phyloP scores from a whole-genome alignment of 1,284 basidiomycete genomes.

The Pisolithus thermaeus region DNA sequence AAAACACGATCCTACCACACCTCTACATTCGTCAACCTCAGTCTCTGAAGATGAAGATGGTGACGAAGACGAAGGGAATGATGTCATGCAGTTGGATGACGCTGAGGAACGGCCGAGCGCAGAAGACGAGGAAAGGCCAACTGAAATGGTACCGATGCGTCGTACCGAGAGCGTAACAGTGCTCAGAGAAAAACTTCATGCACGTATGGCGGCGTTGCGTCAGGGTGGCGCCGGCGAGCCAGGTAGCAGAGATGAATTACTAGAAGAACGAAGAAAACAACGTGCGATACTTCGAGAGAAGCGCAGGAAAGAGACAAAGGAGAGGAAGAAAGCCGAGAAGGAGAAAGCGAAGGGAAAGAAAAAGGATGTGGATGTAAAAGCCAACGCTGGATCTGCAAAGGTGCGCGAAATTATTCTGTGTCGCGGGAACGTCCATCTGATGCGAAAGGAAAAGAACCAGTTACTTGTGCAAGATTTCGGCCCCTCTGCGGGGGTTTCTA shows the following conservation, averaged over 20 bases:
- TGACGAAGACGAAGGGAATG: constrained; percentile 32
- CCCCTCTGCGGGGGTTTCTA: constrained; percentile 25
- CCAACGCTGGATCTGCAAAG: constrained; percentile 15
- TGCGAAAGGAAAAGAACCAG: constrained; percentile 46
- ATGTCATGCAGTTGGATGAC: constrained; percentile 15
- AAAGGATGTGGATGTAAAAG: constrained; percentile 30
- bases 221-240: constrained; percentile 43
- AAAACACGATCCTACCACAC: constrained; percentile 51
- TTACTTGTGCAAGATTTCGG: constrained; percentile 61
- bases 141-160: constrained; percentile 59
- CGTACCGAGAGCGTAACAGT: constrained; percentile 59
- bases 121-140: constrained; percentile 7
- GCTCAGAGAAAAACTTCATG: constrained; percentile 76
- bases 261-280: constrained; percentile 73
- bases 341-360: constrained; percentile 42
- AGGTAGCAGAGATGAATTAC: constrained; percentile 69
- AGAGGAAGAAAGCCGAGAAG: constrained; percentile 64
- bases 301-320: constrained; percentile 77
- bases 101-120: constrained; percentile 29
- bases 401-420: neutral
- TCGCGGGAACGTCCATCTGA: neutral
- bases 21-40: constrained; percentile 23
- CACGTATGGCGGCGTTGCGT: constrained; percentile 69
- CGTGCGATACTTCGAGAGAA: constrained; percentile 79
- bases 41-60: constrained; percentile 25